A percentile compares a stretch with the other conserved stretches of the same genome.
Conservation (phyloP, 371 early-diverging fungal species). For the Actinomortierella ambigua region DNA sequence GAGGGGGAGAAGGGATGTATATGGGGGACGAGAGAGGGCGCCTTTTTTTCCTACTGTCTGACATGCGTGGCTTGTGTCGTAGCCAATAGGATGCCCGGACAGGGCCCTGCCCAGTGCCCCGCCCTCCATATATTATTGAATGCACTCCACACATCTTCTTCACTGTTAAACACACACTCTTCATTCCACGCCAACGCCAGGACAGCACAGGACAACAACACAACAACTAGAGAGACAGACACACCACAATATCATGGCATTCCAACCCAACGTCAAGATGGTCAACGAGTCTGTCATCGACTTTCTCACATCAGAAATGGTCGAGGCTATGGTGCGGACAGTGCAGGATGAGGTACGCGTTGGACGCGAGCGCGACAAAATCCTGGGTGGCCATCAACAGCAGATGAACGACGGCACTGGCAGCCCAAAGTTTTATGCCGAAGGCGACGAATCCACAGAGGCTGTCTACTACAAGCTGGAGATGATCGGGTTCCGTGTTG, state of each 20-base stretch:
- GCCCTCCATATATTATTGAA: too few species aligned
- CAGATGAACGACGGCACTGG: constrained; percentile 29
- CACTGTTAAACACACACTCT: too few species aligned
- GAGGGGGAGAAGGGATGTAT: not conserved
- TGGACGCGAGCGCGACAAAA: constrained; percentile 15
- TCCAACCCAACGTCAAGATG: constrained; percentile 25
- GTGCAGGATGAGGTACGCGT: constrained; percentile 42
- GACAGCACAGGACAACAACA: not conserved
- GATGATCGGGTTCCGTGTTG: constrained; percentile 88
- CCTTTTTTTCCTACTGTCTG: constrained; percentile 5
- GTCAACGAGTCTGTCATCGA: constrained; percentile 75
- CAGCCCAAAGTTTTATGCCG: constrained; percentile 46
- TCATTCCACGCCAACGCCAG: not conserved
- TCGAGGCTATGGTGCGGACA: constrained; percentile 68
- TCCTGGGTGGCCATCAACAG: too few species aligned
- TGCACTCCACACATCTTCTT: too few species aligned
- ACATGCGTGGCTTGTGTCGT: not conserved
- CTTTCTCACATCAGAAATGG: constrained; percentile 81
- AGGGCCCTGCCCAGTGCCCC: not conserved
- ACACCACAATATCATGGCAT: constrained; percentile 25
- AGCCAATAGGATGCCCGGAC: not conserved
- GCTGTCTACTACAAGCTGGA: constrained; percentile 88
- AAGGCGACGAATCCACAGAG: constrained; percentile 74
- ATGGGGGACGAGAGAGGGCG: not conserved
- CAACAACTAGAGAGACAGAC: not conserved